phyloP scores from a whole-genome alignment of 2,329 filamentous ascomycete genomes.

The Scopulariopsis brevicaulis region DNA sequence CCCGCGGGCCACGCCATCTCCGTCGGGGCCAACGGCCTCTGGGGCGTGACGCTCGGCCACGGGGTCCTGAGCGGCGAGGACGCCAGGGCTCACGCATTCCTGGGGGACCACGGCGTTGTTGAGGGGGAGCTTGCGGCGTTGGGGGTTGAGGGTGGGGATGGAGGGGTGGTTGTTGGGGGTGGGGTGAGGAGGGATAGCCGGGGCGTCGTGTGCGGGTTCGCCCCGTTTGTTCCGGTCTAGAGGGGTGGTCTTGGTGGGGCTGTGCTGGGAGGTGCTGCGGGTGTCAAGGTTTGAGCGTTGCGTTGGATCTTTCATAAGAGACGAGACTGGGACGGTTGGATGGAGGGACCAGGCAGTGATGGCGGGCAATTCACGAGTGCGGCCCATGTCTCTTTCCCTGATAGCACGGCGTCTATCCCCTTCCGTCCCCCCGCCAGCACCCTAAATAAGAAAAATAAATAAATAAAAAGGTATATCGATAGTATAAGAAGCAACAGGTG shows the following conservation, averaged over 20 bases:
- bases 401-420: no score
- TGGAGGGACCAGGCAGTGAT: no score
- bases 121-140: constrained; percentile 24
- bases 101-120: constrained; percentile 37
- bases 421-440: no score
- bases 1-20: constrained; percentile 36
- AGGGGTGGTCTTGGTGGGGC: not conserved
- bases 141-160: constrained; percentile 9
- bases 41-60: constrained; percentile 49
- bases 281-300: not conserved
- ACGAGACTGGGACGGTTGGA: no score
- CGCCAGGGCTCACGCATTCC: constrained; percentile 39
- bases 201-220: constrained; percentile 26
- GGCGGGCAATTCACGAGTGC: no score
- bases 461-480: no score
- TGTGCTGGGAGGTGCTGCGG: not conserved
- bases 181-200: constrained; percentile 25
- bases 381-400: no score
- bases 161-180: constrained; percentile 29
- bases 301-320: no score
- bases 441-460: no score
- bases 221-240: not conserved
- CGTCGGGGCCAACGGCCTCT: constrained; percentile 24
- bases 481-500: no score
- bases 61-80: constrained; percentile 29